A percentile compares a stretch with the other conserved stretches of the same genome.
Conservation (phyloP, 371 early-diverging fungal species). For the Zychaea mexicana region DNA sequence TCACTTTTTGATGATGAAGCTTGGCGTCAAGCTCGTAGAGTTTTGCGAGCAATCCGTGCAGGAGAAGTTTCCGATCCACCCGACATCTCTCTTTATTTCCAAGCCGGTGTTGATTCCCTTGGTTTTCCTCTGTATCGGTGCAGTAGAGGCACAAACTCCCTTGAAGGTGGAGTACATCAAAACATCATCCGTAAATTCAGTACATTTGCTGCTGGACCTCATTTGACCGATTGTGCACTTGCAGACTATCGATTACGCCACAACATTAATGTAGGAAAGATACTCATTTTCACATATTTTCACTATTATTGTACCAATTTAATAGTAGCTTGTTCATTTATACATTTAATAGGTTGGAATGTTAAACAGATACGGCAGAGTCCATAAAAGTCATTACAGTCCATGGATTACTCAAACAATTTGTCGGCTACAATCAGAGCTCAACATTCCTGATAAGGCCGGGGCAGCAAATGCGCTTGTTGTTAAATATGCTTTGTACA, state of each 20-base stretch:
- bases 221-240: not conserved
- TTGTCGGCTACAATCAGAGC: not conserved
- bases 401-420: not conserved
- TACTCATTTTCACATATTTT: too few species aligned
- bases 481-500: not conserved
- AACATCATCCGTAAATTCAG: not conserved
- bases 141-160: not conserved
- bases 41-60: not conserved
- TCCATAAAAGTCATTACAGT: not conserved
- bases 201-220: not conserved
- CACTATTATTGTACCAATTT: not conserved
- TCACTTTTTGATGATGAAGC: not conserved
- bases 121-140: not conserved
- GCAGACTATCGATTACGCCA: constrained; percentile 1
- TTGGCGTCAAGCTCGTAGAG: not conserved
- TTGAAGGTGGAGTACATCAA: not conserved
- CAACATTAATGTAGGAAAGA: not conserved
- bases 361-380: not conserved
- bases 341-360: not conserved
- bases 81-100: not conserved
- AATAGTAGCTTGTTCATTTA: not conserved
- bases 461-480: not conserved
- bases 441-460: not conserved
- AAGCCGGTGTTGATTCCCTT: not conserved
- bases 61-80: not conserved